Base-by-base conservation (phyloP, 177 flowering plant genomes). In the Tripterygium wilfordii region DNA sequence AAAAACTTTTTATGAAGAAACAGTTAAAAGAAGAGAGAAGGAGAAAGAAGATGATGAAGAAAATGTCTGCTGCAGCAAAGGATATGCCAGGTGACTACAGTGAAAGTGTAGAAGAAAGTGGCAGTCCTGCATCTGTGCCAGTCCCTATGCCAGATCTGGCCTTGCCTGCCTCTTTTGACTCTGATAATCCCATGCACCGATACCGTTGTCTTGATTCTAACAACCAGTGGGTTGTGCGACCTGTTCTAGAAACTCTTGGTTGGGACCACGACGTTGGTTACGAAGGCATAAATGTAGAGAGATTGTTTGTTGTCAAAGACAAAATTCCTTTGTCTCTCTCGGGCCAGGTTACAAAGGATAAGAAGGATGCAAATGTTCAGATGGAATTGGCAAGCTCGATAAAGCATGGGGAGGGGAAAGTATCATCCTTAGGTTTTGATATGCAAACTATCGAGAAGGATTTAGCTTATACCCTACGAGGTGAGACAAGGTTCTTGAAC, bases 201-300 rank as follows among this genome's bases (percentile, higher is more conserved):
- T 92, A 92, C 53, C 87, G 96, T 8, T 75, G 54, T 54, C 82
- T 92, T 41, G 98, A 92, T 67, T 58, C 81, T n/a, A 64, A 82
- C 32, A 82, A 76, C 55, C 90, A 77, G 60, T 92, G 96, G 96
- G 79, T 92, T 32, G 78, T 88, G 36, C 72, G 98, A 61, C 95
- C 98, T 36, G 95, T 88, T 42, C 69, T 85, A 10, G 96, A 92
- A 41, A 77, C 74, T 48, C 89, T 83, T 70, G 95, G 96, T n/a
- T 92, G 98, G 98, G 98, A 92, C 61, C 98, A 88, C 68, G 98
- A 92, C 58, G 79, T 88, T 61, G 96, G 96, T 44, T 92, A 92
- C 44, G 98, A 92, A 40, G 96, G 95, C 24, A 61, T 92, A 37
- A 92, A 84, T 65, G 82, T 68, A 2, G 96, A 92, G 60, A 73